phyloP scores from a whole-genome alignment of 1,139 yeast genomes.

The Nematodospora anomalae region DNA sequence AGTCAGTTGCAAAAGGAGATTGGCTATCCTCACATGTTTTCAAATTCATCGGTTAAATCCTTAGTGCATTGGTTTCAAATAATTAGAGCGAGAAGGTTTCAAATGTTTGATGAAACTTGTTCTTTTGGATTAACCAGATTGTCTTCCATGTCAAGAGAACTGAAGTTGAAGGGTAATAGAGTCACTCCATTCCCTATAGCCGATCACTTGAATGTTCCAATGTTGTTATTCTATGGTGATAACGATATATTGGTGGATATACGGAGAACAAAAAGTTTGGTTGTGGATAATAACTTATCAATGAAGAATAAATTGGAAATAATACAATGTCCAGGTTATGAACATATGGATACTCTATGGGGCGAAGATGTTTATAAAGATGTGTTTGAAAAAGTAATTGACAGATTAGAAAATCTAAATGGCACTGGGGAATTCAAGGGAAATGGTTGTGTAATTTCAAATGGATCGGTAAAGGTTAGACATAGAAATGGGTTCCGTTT shows the following conservation, averaged over 20 bases:
- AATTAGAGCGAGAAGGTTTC: conserved; percentile 40
- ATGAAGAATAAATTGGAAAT: conserved; percentile 27
- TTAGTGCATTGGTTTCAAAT: conserved; percentile 52
- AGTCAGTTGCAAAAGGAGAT: conserved; percentile 33
- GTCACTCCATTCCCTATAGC: conserved; percentile 59
- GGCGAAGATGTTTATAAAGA: conserved; percentile 30
- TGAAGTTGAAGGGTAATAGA: conserved; percentile 34
- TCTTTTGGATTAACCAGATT: conserved; percentile 23
- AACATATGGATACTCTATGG: conserved; percentile 42
- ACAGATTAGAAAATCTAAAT: conserved; percentile 9
- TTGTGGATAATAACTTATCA: conserved; percentile 25
- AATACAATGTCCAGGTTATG: conserved; percentile 28
- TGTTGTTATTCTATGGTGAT: conserved; percentile 43
- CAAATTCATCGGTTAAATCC: conserved; percentile 47
- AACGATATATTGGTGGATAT: conserved; percentile 43
- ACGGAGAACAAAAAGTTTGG: conserved; percentile 27
- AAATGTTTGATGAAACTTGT: conserved; percentile 49
- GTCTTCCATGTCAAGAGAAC: conserved; percentile 24
- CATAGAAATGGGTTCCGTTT: not conserved
- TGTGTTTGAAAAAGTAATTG: conserved; percentile 24
- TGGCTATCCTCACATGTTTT: conserved; percentile 50
- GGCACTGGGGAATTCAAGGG: not conserved
- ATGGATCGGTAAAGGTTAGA: not conserved
- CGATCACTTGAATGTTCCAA: conserved; percentile 44
- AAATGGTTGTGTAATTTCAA: not conserved